Percentiles rank a stretch among this genome's conserved stretches.
Evolutionary conservation across 208 protist species (phyloP).

Genomic region (Angomonas deanei): DNA sequence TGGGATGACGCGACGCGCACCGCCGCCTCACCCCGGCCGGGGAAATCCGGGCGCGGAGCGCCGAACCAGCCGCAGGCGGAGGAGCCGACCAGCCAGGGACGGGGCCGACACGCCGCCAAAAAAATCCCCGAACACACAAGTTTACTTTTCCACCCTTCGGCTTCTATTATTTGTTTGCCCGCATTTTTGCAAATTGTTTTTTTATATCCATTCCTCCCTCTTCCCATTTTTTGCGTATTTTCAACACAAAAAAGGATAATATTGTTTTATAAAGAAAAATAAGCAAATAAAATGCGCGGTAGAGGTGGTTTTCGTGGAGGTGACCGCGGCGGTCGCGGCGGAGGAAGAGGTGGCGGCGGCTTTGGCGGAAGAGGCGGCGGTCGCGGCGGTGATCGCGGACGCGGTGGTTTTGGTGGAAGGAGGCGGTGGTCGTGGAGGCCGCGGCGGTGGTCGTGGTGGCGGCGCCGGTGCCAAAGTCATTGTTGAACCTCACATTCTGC

Average conservation of each 20-base stretch:
- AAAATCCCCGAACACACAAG: background rate
- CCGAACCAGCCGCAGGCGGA: background rate
- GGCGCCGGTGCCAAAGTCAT: conserved; percentile 94
- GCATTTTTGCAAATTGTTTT: background rate
- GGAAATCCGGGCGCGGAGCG: background rate
- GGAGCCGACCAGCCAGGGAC: no score
- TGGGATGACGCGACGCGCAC: no score
- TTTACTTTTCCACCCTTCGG: conserved; percentile 2
- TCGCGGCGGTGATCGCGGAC: conserved; percentile 29
- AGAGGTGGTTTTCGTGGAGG: conserved; percentile 11
- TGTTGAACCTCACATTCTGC: conserved; percentile 96
- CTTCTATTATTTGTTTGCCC: no score
- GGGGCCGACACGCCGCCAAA: no score
- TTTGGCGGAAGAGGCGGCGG: conserved; percentile 44
- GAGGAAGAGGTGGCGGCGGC: conserved; percentile 28
- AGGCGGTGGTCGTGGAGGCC: conserved; percentile 50
- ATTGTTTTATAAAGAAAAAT: background rate
- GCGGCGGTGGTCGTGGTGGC: conserved; percentile 53
- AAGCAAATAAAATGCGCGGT: conserved; percentile 21
- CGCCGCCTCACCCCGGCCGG: no score
- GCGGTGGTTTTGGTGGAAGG: conserved; percentile 37
- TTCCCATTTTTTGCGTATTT: background rate
- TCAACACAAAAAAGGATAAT: background rate
- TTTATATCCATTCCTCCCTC: background rate
- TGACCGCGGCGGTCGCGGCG: conserved; percentile 10